Percentiles rank a stretch among this genome's conserved stretches.
Evolutionary conservation across 139 green algal genomes (phyloP).

Genomic region (Tetradesmus obliquus): DNA sequence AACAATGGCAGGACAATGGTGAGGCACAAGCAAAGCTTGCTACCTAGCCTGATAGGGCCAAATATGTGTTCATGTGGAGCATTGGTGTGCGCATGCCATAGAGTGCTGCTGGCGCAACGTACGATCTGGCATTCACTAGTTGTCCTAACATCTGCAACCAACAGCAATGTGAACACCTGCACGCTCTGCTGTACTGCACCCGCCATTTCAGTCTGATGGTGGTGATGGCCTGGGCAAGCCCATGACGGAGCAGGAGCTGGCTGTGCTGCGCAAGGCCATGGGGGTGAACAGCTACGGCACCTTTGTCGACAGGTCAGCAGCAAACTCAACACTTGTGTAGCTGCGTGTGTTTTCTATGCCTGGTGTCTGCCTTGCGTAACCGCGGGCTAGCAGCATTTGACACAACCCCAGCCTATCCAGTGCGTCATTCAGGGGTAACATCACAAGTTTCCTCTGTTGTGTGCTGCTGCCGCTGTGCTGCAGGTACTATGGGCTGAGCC

Average conservation of each 20-base stretch:
- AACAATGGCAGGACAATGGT: background rate
- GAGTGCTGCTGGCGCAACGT: no score
- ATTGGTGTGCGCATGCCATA: no score
- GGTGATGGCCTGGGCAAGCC: background rate
- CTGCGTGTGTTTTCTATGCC: background rate
- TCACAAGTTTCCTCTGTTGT: background rate
- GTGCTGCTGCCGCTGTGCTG: background rate
- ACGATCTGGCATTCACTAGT: no score
- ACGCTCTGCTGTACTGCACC: background rate
- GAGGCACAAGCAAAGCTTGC: background rate
- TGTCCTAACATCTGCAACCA: no score
- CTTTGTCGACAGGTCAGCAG: conserved; percentile 20
- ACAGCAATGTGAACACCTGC: no score
- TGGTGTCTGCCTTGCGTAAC: no score
- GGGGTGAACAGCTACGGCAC: conserved; percentile 12
- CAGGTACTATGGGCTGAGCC: conserved; percentile 10
- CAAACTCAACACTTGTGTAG: background rate
- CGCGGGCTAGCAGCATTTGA: no score
- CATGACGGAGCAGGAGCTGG: conserved; percentile 34
- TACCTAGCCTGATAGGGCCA: background rate
- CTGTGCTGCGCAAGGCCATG: background rate
- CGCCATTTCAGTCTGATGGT: background rate
- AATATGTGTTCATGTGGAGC: no score
- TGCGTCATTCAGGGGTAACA: no score
- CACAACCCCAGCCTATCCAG: no score